A percentile compares a stretch with the other conserved stretches of the same genome.
Evolutionary conservation across 148 eudicot species (phyloP).

Genomic region (Arbutus unedo): DNA sequence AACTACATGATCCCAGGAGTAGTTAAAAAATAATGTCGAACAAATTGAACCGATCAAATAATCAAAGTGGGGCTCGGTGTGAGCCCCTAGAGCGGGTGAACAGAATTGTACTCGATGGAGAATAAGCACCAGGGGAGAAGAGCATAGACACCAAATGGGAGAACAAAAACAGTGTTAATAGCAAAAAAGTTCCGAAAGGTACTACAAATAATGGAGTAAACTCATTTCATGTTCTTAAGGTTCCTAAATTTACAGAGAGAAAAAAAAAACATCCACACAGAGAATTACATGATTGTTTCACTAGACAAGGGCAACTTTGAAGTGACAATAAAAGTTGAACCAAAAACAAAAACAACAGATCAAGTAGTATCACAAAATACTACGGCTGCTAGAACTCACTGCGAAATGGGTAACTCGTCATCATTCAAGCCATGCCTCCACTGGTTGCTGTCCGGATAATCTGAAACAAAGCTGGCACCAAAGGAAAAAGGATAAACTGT

Average conservation of each 20-base stretch:
- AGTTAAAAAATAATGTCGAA: too few species aligned
- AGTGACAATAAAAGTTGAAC: background rate
- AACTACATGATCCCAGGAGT: too few species aligned
- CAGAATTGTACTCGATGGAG: too few species aligned
- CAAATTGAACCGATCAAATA: too few species aligned
- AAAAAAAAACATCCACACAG: background rate
- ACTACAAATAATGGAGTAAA: background rate
- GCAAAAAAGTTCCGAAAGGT: background rate
- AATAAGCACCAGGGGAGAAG: too few species aligned
- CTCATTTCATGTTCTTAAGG: background rate
- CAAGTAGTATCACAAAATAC: background rate
- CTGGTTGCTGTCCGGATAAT: constrained; percentile 58
- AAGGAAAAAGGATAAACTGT: constrained; percentile 12
- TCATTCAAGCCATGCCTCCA: constrained; percentile 46
- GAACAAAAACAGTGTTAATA: background rate
- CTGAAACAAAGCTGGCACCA: constrained; percentile 53
- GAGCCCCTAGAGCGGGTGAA: too few species aligned
- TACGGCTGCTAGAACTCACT: background rate
- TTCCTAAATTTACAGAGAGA: background rate
- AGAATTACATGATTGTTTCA: background rate
- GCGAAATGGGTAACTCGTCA: background rate
- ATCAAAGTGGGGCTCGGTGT: too few species aligned
- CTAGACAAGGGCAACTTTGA: background rate
- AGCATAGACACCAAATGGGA: too few species aligned
- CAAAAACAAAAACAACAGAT: background rate